A percentile compares a stretch with the other conserved stretches of the same genome.
Evolutionary conservation across 2,329 filamentous ascomycete genomes (phyloP).

Genomic region (Lachnellula occidentalis): DNA sequence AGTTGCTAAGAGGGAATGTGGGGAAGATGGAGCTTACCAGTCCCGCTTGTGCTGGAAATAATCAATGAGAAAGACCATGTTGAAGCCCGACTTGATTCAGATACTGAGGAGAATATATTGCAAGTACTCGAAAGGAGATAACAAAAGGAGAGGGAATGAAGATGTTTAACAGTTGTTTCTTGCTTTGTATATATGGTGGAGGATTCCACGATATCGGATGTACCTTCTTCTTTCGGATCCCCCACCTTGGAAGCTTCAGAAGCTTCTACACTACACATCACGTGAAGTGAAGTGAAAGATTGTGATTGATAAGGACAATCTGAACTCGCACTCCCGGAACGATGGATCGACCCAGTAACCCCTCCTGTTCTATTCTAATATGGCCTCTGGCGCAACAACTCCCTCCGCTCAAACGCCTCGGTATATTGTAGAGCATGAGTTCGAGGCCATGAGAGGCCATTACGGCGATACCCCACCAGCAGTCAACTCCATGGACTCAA

Average conservation of each 20-base stretch:
- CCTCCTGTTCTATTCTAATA: neutral
- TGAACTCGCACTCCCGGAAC: no score
- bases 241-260: neutral
- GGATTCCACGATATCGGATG: constrained; percentile 11
- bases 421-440: constrained; percentile 2
- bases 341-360: neutral
- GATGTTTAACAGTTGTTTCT: neutral
- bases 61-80: constrained; percentile 30
- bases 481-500: constrained; percentile 9
- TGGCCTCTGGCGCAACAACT: neutral
- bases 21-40: constrained; percentile 22
- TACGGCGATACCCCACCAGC: constrained; percentile 14
- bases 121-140: neutral
- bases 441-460: constrained; percentile 18
- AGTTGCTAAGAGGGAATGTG: constrained; percentile 14
- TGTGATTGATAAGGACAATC: neutral
- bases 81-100: constrained; percentile 2
- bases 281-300: neutral
- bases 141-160: constrained; percentile 1
- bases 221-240: constrained; percentile 15
- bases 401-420: neutral
- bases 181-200: constrained; percentile 6
- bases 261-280: neutral
- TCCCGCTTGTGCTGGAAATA: constrained; percentile 31
- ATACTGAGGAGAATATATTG: neutral